These are phyloP conservation scores for Leishmania guyanensis DNA, from an alignment of 208 protist genomes.

Conservation along the genomic window DNA sequence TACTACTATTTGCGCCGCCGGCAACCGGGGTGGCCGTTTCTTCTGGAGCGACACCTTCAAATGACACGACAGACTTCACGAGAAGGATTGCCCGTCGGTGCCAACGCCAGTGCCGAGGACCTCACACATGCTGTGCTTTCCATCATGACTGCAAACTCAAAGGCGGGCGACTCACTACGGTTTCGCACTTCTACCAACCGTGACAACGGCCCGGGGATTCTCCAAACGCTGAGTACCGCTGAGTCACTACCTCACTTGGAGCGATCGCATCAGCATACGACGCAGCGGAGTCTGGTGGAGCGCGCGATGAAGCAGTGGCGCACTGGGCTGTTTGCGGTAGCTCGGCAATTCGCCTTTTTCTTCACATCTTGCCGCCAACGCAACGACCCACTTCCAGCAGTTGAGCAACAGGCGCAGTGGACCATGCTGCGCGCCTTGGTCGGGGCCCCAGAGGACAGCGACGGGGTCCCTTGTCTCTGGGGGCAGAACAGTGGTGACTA, in stretches of 20 bases:
- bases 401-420: conserved; percentile 25
- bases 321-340: conserved; percentile 26
- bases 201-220: not conserved
- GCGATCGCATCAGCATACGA: conserved; percentile 3
- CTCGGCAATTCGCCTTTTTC: conserved; percentile 24
- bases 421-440: conserved; percentile 26
- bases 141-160: conserved; percentile 1
- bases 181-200: not conserved
- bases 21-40: conserved; percentile 26
- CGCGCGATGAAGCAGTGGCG: conserved; percentile 9
- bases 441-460: conserved; percentile 11
- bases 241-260: not conserved
- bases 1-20: conserved; percentile 36
- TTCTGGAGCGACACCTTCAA: conserved; percentile 17
- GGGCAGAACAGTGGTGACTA: conserved; percentile 4
- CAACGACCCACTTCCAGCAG: conserved; percentile 1
- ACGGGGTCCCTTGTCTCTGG: conserved; percentile 28
- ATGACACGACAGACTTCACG: not conserved
- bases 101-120: not conserved
- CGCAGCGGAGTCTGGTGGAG: conserved; percentile 17
- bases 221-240: not conserved
- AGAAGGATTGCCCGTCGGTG: not conserved
- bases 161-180: not conserved
- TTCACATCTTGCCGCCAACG: conserved; percentile 8
- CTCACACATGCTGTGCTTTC: conserved; percentile 11